phyloP scores from a whole-genome alignment of 345 rosid species.

The Rhizophora mangle region DNA sequence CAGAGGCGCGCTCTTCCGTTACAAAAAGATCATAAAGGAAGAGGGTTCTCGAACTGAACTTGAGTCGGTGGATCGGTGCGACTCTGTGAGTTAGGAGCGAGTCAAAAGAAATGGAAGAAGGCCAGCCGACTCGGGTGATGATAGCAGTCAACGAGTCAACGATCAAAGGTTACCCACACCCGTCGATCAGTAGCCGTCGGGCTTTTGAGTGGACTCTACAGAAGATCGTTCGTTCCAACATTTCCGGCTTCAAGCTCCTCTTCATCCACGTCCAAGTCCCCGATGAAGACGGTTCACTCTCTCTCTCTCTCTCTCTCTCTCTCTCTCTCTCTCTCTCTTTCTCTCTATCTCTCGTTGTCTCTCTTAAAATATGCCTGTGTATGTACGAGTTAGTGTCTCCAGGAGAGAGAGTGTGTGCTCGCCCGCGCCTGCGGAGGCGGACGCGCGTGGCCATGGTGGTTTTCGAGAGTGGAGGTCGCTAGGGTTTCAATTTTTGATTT shows the following conservation, averaged over 20 bases:
- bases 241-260: slow-evolving; percentile 74
- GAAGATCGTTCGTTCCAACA: slow-evolving; percentile 80
- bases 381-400: too few relatives aligned
- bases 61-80: not conserved
- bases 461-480: too few relatives aligned
- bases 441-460: too few relatives aligned
- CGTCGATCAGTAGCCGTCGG: slow-evolving; percentile 89
- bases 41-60: not conserved
- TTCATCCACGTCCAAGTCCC: slow-evolving; percentile 96
- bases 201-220: slow-evolving; percentile 91
- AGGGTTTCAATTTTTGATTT: too few relatives aligned
- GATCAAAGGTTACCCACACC: slow-evolving; percentile 79
- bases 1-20: not conserved
- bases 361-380: too few relatives aligned
- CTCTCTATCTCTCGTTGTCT: not conserved
- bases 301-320: slow-evolving; percentile 9
- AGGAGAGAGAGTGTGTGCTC: too few relatives aligned
- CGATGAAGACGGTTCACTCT: slow-evolving; percentile 78
- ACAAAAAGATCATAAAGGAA: not conserved
- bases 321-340: not conserved
- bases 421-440: too few relatives aligned
- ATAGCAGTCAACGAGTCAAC: slow-evolving; percentile 87
- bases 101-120: slow-evolving; percentile 23
- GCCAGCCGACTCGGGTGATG: slow-evolving; percentile 72
- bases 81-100: slow-evolving; percentile 1